phyloP scores from a whole-genome alignment of 345 rosid genomes.

The Salix udensis region DNA sequence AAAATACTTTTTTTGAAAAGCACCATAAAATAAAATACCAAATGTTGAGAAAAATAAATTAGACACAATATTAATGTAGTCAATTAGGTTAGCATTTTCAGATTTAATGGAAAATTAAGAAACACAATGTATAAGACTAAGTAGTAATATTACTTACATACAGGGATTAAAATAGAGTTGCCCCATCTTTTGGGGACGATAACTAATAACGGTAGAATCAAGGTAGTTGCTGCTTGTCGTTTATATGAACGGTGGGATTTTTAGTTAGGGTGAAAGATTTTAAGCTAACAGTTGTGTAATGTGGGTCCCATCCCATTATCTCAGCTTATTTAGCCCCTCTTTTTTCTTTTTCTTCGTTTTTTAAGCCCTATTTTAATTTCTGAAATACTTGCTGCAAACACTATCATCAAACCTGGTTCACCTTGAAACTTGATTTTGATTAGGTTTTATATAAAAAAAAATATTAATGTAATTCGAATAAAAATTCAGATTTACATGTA shows the following conservation, averaged over 20 bases:
- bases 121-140: not conserved
- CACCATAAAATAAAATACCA: no score
- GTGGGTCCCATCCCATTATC: slow-evolving; percentile 2
- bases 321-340: not conserved
- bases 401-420: no score
- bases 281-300: slow-evolving; percentile 12
- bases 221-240: not conserved
- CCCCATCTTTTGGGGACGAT: not conserved
- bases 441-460: no score
- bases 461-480: no score
- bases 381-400: no score
- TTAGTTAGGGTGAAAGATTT: slow-evolving; percentile 5
- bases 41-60: no score
- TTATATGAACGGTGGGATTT: slow-evolving; percentile 9
- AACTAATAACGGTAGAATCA: slow-evolving; percentile 13
- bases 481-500: no score
- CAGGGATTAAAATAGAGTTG: not conserved
- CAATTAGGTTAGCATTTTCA: no score
- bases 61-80: no score
- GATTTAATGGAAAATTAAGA: no score
- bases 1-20: no score
- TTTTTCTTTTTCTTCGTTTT: not conserved
- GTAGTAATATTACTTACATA: not conserved
- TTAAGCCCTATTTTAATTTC: not conserved
- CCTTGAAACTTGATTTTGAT: no score